phyloP scores from a whole-genome alignment of 2,329 filamentous ascomycete genomes.

The Calonectria hawksworthii region DNA sequence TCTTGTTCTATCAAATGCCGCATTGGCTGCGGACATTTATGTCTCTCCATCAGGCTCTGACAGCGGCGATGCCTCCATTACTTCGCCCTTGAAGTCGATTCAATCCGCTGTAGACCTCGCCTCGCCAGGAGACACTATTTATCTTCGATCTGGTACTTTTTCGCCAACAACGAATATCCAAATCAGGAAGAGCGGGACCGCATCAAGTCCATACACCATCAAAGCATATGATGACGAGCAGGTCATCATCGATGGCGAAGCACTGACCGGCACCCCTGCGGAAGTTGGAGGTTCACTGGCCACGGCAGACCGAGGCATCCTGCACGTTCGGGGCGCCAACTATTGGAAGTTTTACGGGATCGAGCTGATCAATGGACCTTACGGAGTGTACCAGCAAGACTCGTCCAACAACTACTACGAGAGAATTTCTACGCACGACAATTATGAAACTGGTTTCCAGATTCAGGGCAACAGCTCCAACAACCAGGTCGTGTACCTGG shows the following conservation, averaged over 20 bases:
- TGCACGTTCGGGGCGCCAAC: slow-evolving; percentile 58
- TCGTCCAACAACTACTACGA: slow-evolving; percentile 53
- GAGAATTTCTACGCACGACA: slow-evolving; percentile 51
- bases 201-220: slow-evolving; percentile 55
- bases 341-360: slow-evolving; percentile 59
- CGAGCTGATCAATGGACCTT: slow-evolving; percentile 52
- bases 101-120: slow-evolving; percentile 60
- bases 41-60: slow-evolving; percentile 58
- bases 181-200: slow-evolving; percentile 59
- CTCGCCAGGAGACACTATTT: slow-evolving; percentile 60
- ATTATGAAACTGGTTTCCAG: slow-evolving; percentile 54
- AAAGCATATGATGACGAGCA: slow-evolving; percentile 56
- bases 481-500: slow-evolving; percentile 56
- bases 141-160: slow-evolving; percentile 60
- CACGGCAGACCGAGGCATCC: slow-evolving; percentile 57
- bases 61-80: slow-evolving; percentile 50
- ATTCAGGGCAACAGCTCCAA: slow-evolving; percentile 48
- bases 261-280: slow-evolving; percentile 51
- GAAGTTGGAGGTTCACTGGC: slow-evolving; percentile 53
- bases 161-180: slow-evolving; percentile 60
- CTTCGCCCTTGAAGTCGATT: slow-evolving; percentile 58
- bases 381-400: slow-evolving; percentile 51
- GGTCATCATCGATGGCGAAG: slow-evolving; percentile 61
- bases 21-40: slow-evolving; percentile 53
- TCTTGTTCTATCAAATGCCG: slow-evolving; percentile 5